Percentiles rank a stretch among this genome's conserved stretches.
phyloP scores from a whole-genome alignment of 2,329 filamentous ascomycete species.

The Lachnellula suecica region DNA sequence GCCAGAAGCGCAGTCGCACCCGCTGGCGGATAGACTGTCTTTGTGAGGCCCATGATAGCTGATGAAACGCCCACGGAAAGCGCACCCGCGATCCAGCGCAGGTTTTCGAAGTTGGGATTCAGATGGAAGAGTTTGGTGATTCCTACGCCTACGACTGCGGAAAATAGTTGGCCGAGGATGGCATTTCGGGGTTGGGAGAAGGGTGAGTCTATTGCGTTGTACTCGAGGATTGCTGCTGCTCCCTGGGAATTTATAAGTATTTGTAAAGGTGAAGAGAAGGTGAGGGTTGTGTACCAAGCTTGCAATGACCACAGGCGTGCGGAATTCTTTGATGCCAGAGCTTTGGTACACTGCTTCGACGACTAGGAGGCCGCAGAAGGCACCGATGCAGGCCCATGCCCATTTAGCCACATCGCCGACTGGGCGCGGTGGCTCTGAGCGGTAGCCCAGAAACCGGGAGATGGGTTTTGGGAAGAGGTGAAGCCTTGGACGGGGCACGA shows the following conservation, averaged over 20 bases:
- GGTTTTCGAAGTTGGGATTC: constrained; percentile 44
- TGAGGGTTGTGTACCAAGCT: constrained; percentile 60
- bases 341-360: constrained; percentile 57
- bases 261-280: background rate
- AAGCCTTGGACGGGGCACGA: constrained; percentile 66
- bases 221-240: constrained; percentile 74
- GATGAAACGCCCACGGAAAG: constrained; percentile 64
- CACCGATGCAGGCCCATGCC: constrained; percentile 64
- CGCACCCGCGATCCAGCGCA: constrained; percentile 65
- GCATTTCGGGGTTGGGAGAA: constrained; percentile 72
- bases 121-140: constrained; percentile 64
- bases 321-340: constrained; percentile 49
- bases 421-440: constrained; percentile 35
- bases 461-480: constrained; percentile 62
- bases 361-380: constrained; percentile 59
- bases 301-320: constrained; percentile 62
- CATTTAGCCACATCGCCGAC: constrained; percentile 59
- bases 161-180: constrained; percentile 64
- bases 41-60: constrained; percentile 66
- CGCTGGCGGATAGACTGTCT: constrained; percentile 72
- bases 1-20: constrained; percentile 73
- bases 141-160: constrained; percentile 58
- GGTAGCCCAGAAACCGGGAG: constrained; percentile 68
- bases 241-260: constrained; percentile 40
- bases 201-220: constrained; percentile 69